Evolutionary conservation across 352 stramenopile genomes (phyloP).

Genomic region (Pythium angustatum): DNA sequence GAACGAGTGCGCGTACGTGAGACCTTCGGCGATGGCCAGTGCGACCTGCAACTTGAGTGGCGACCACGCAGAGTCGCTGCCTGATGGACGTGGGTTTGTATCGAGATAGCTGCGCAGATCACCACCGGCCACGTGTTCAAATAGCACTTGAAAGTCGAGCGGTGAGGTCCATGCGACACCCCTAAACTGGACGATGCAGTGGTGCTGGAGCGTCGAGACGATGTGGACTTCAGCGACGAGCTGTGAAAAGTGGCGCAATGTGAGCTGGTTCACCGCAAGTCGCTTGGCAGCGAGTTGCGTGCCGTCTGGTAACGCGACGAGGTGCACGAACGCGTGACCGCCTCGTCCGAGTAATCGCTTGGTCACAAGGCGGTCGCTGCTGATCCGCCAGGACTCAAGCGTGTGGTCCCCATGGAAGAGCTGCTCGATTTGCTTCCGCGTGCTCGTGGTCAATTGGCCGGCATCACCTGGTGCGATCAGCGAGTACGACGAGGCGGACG

Average conservation of each 20-base stretch:
- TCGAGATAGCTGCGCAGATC: background rate
- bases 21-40: background rate
- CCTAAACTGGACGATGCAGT: background rate
- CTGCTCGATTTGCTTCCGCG: too few relatives aligned
- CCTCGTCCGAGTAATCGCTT: background rate
- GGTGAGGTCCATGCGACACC: background rate
- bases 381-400: background rate
- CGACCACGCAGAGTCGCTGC: background rate
- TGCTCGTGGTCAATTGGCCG: too few relatives aligned
- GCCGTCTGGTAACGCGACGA: background rate
- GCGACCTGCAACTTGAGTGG: background rate
- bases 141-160: background rate
- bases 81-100: background rate
- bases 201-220: background rate
- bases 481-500: too few relatives aligned
- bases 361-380: background rate
- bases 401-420: background rate
- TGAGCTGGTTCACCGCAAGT: background rate
- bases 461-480: too few relatives aligned
- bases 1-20: slow-evolving; percentile 8
- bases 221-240: background rate
- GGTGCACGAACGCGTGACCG: background rate
- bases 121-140: background rate
- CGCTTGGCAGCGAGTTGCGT: background rate
- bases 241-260: background rate